Evolutionary conservation across 208 protist genomes (phyloP).

Genomic region (Vickermania ingenoplastis): DNA sequence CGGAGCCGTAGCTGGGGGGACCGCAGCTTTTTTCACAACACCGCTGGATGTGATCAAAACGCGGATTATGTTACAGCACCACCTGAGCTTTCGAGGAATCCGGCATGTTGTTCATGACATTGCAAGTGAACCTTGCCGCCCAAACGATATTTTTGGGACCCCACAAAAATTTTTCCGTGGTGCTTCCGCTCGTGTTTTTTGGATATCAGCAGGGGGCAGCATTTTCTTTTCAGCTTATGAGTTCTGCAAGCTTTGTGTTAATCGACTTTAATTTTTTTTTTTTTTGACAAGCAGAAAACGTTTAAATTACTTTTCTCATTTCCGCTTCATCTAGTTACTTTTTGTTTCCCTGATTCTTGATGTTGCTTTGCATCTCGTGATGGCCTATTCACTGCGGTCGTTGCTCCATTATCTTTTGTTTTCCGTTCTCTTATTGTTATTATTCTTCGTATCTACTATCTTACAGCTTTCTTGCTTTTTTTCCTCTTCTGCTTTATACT

Average conservation of each 20-base stretch:
- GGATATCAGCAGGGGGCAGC: slow-evolving; percentile 86
- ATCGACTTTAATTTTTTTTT: background rate
- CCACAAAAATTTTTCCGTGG: slow-evolving; percentile 76
- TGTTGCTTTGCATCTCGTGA: no score
- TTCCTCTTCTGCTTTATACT: slow-evolving; percentile 9
- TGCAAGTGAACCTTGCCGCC: slow-evolving; percentile 28
- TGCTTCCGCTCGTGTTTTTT: slow-evolving; percentile 70
- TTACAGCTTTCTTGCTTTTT: slow-evolving; percentile 4
- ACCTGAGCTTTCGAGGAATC: slow-evolving; percentile 13
- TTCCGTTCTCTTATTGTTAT: slow-evolving; percentile 10
- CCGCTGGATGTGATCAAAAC: slow-evolving; percentile 91
- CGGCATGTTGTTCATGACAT: slow-evolving; percentile 33
- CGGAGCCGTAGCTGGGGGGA: slow-evolving; percentile 76
- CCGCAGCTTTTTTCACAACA: slow-evolving; percentile 83
- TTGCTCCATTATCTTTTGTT: slow-evolving; percentile 7
- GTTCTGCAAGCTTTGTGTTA: slow-evolving; percentile 16
- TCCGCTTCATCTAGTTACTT: background rate
- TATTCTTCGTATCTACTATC: slow-evolving; percentile 7
- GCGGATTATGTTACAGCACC: slow-evolving; percentile 80
- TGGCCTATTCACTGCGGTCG: no score
- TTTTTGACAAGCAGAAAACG: background rate
- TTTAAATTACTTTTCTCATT: background rate
- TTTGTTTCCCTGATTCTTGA: background rate
- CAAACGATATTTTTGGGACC: slow-evolving; percentile 65
- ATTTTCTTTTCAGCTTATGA: slow-evolving; percentile 92